A percentile compares a stretch with the other conserved stretches of the same genome.
These are phyloP conservation scores for Hygrocybe punicea DNA, from an alignment of 768 basidiomycete genomes.

Conservation along the genomic window DNA sequence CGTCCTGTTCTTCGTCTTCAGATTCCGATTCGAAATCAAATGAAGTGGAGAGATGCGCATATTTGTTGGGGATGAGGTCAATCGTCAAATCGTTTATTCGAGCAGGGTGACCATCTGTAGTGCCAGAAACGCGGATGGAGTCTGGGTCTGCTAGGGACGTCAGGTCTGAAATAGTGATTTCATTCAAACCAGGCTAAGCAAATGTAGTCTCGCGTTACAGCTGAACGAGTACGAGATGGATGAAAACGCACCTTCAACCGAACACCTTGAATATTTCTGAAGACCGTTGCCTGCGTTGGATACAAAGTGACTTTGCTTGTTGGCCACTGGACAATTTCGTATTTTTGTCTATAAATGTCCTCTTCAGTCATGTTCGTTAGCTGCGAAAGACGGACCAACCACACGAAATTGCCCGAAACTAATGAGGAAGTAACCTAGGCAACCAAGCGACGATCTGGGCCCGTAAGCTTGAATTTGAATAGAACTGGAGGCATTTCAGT, in stretches of 20 bases:
- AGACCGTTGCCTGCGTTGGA: background rate
- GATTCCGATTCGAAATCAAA: background rate
- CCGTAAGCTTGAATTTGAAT: too few relatives aligned
- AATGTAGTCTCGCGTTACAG: background rate
- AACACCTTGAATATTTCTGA: background rate
- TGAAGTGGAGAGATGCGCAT: background rate
- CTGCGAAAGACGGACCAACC: too few relatives aligned
- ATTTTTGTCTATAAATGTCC: background rate
- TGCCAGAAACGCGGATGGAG: conserved; percentile 2
- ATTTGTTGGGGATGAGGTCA: conserved; percentile 4
- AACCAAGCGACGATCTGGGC: too few relatives aligned
- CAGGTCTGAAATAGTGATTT: conserved; percentile 1
- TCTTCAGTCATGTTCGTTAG: background rate
- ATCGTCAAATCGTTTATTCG: background rate
- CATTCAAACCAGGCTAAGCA: conserved; percentile 1
- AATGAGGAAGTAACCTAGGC: too few relatives aligned
- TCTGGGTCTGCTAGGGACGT: background rate
- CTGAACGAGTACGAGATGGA: background rate
- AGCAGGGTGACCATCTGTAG: background rate
- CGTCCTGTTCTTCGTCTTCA: background rate
- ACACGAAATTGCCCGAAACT: too few relatives aligned
- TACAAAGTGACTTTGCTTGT: conserved; percentile 2
- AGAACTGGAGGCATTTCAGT: too few relatives aligned
- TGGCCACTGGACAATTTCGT: background rate
- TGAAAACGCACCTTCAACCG: background rate